phyloP scores from a whole-genome alignment of 2,329 filamentous ascomycete species.

The Fusarium ambrosium region DNA sequence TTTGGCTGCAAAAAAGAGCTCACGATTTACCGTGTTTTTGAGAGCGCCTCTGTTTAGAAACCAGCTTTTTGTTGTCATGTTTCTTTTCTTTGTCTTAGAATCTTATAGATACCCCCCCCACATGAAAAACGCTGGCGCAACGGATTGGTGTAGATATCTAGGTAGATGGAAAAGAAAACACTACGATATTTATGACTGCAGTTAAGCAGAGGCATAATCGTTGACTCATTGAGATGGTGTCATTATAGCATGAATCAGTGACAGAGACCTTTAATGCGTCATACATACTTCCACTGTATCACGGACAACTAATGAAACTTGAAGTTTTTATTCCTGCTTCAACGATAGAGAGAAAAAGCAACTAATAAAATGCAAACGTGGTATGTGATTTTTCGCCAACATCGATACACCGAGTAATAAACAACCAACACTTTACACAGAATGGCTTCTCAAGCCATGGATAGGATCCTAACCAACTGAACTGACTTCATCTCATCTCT shows the following conservation, averaged over 20 bases:
- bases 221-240: neutral
- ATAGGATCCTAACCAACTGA: conserved; percentile 19
- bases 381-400: conserved; percentile 49
- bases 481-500: neutral
- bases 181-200: conserved; percentile 25
- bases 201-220: conserved; percentile 1
- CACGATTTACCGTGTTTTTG: conserved; percentile 7
- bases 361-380: conserved; percentile 35
- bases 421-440: conserved; percentile 42
- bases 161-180: conserved; percentile 26
- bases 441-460: conserved; percentile 21
- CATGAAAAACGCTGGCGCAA: conserved; percentile 1
- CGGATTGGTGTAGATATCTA: conserved; percentile 24
- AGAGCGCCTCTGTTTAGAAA: conserved; percentile 1
- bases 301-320: conserved; percentile 13
- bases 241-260: neutral
- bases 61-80: conserved; percentile 17
- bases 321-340: conserved; percentile 25
- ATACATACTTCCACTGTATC: neutral
- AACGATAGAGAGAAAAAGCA: conserved; percentile 31
- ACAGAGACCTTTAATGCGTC: neutral
- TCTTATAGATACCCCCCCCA: conserved; percentile 19
- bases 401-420: conserved; percentile 46
- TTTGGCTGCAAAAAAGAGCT: neutral
- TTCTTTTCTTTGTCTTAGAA: conserved; percentile 14